Evolutionary conservation across 192 early-diverging fungal genomes (phyloP), one percentile per base, ranked within the genome.

Genomic region (Paraglomus occultum): DNA sequence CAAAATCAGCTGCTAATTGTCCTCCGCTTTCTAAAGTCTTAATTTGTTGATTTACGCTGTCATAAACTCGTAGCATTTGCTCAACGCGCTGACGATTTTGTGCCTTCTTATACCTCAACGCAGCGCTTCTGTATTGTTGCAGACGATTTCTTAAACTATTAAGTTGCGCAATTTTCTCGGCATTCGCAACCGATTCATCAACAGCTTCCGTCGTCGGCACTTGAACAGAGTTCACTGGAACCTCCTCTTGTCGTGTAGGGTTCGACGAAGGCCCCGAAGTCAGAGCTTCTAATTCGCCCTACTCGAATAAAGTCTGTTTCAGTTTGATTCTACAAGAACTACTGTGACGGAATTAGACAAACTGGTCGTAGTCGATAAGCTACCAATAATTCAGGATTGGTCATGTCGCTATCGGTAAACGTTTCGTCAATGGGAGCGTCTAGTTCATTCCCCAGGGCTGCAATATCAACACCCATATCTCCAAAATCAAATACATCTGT

Each of bases 61-160:
- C 84, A 1, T 81, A 75, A 4, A 70, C 65, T 39, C 57, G 61
- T 12, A 91, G 47, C 76, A 83, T 76, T 70, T 87, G 79, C 14
- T 84, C 74, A 2, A 88, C 85, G 5, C 40, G 67, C 10, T 52
- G 51, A 4, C 82, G 17, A 51, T 88, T 75, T 38, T 80, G 76
- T 0, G 79, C 52, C 15, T 78, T 69, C 76, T 89, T 89, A 69
- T 79, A 83, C 11, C 72, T 72, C 44, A 86, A 53, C 5, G 86
- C 89, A 8, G 78, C 79, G 38, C 82, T 71, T 68, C 85, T 88
- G 70, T 91, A 91, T 71, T 91, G 80, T 31, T 79, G 53, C 61
- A 80, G 79, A 1, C 77, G 52, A 10, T 51, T 23, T 8, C 75
- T 67, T 17, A 88, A 38, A 42, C 47, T 46, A 15, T 68, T 67